These are phyloP conservation scores for Syzygium grande DNA, from an alignment of 345 rosid species.

Conservation along the genomic window DNA sequence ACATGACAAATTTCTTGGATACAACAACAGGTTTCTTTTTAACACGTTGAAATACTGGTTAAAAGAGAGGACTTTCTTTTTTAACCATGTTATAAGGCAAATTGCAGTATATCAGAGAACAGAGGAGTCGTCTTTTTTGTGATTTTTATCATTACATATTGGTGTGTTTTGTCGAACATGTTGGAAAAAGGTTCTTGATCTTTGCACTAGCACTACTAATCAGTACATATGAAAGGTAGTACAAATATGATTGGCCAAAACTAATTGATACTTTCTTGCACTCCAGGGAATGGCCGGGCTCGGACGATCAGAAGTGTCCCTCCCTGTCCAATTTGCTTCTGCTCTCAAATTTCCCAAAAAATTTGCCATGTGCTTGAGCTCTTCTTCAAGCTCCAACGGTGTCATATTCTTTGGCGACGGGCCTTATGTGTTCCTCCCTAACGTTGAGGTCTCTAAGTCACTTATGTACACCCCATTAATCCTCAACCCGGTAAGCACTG, in stretches of 20 bases:
- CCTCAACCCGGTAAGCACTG: constrained; percentile 27
- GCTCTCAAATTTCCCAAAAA: constrained; percentile 14
- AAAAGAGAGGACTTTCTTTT: not conserved
- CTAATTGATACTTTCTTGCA: not conserved
- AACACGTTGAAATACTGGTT: too few relatives aligned
- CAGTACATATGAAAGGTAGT: not conserved
- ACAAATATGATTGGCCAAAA: not conserved
- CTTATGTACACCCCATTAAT: constrained; percentile 31
- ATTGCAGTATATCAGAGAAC: not conserved
- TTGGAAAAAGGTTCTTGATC: not conserved
- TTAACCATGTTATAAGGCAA: not conserved
- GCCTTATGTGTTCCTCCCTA: constrained; percentile 21
- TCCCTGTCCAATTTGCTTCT: constrained; percentile 20
- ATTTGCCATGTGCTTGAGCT: constrained; percentile 26
- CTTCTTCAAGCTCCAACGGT: constrained; percentile 12
- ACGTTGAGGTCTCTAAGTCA: constrained; percentile 22
- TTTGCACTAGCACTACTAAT: not conserved
- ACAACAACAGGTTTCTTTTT: too few relatives aligned
- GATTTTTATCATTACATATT: not conserved
- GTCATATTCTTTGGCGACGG: constrained; percentile 29
- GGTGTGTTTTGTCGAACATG: not conserved
- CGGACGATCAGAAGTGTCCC: constrained; percentile 15
- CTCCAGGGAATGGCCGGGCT: constrained; percentile 18
- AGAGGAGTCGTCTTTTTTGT: not conserved
- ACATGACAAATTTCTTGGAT: not conserved